Base-by-base conservation (phyloP, 75 land plant genomes). In the Ceratopteris richardii region DNA sequence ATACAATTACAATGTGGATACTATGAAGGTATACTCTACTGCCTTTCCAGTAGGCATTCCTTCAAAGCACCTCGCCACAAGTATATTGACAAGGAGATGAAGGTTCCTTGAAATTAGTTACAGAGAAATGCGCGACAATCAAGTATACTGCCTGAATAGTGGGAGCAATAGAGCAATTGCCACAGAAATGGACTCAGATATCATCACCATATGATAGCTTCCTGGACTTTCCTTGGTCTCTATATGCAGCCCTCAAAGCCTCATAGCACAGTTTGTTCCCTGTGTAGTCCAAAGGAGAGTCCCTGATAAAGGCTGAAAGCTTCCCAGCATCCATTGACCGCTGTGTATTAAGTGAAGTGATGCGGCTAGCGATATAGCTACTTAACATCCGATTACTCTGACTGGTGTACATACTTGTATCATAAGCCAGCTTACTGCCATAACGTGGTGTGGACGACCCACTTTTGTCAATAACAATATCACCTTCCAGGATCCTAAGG, bases 401-500 rank as follows among this genome's bases (percentile, higher is more conserved):
- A 62, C 61, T 71, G 14, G 28, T 28, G 9, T 33, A 33, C 28
- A 26, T 26, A 75, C 66, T 1, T 59, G 2, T 67, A 70, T 67
- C 0, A 64, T 67, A 25, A 66, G 54, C 37, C 83, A 67, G 46
- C 78, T 79, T 9, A 67, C 54, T 80, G 3, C 80, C 80, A 52
- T 52, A 73, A 11, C 57, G 68, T 23, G 81, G 75, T 12, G 86
- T 69, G 10, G 82, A 71, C 29, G 71, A 54, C 31, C 59, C 73
- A 48, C 53, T 69, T 0, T 79, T 47, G 17, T 79, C 79, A 66
- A 85, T 70, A 20, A 82, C 60, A 59, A 74, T 36, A 61, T 90
- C 88, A 2, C 96, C 96, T 56, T 89, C 95, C 18, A 89, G 62
- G 60, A 89, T 89, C n/a, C 95, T 62, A 0, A 89, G 76, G 11